Conservation (phyloP, 208 protist species). For the Trypanosoma lewisi region DNA sequence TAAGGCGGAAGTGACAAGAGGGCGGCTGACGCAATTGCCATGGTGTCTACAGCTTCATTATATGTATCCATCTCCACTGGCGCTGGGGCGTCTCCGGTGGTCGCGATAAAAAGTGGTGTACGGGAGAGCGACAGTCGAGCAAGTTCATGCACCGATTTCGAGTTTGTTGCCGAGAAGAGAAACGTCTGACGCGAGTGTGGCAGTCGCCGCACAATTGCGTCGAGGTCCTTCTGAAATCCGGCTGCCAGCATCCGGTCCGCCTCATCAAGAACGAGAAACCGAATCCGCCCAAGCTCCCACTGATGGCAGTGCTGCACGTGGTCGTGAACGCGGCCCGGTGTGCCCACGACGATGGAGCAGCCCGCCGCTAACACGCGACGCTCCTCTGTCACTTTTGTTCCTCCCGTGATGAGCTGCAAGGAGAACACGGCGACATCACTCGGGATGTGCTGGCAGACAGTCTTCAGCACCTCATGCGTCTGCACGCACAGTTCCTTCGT, state of each 20-base stretch:
- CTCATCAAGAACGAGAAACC: constrained; percentile 98
- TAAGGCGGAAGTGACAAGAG: constrained; percentile 58
- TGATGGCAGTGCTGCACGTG: constrained; percentile 76
- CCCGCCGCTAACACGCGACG: constrained; percentile 53
- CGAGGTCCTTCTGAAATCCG: constrained; percentile 98
- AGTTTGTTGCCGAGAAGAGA: constrained; percentile 97
- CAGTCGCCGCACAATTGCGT: constrained; percentile 82
- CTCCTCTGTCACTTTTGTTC: constrained; percentile 84
- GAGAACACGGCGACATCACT: constrained; percentile 33
- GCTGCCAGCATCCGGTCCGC: constrained; percentile 99
- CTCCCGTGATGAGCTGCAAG: constrained; percentile 89
- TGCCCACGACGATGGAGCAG: constrained; percentile 78
- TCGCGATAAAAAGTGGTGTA: constrained; percentile 92
- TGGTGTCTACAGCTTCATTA: constrained; percentile 3
- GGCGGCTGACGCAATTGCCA: constrained; percentile 6
- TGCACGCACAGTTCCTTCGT: constrained; percentile 94
- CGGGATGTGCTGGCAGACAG: constrained; percentile 74
- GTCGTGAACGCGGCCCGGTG: constrained; percentile 86
- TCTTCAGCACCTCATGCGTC: constrained; percentile 82
- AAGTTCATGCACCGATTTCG: constrained; percentile 86
- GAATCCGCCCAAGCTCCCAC: constrained; percentile 91
- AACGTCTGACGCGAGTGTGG: constrained; percentile 95
- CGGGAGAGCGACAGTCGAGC: constrained; percentile 90
- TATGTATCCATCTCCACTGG: constrained; percentile 31
- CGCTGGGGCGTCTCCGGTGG: constrained; percentile 46